phyloP scores from a whole-genome alignment of 2,329 filamentous ascomycete species.

The Aspergillus ochraceus region DNA sequence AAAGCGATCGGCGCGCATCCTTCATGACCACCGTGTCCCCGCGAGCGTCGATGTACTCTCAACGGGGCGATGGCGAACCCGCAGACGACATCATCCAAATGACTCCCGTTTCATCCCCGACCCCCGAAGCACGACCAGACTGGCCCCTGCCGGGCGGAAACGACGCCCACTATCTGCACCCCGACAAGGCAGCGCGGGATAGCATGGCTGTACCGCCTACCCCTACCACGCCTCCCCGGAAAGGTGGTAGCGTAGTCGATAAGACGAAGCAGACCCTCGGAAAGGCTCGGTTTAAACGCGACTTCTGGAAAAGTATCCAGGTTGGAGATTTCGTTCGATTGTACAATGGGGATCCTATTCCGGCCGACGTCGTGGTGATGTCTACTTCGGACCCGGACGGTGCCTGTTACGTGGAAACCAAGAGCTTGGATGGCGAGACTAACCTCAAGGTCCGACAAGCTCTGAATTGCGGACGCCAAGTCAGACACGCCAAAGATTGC shows the following conservation, averaged over 20 bases:
- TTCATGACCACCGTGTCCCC: conserved; percentile 61
- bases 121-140: conserved; percentile 54
- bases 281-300: conserved; percentile 83
- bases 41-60: conserved; percentile 57
- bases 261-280: conserved; percentile 63
- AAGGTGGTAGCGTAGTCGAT: conserved; percentile 72
- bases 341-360: conserved; percentile 94
- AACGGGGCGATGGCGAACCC: conserved; percentile 43
- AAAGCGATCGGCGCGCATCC: conserved; percentile 65
- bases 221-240: conserved; percentile 34
- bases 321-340: conserved; percentile 96
- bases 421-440: conserved; percentile 96
- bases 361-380: conserved; percentile 87
- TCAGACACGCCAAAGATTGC: conserved; percentile 89
- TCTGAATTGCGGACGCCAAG: conserved; percentile 75
- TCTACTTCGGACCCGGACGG: conserved; percentile 93
- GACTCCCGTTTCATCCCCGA: conserved; percentile 87
- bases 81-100: conserved; percentile 78
- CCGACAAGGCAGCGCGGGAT: conserved; percentile 29
- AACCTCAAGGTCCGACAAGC: conserved; percentile 95
- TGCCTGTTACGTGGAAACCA: conserved; percentile 96
- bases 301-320: conserved; percentile 91
- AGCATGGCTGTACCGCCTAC: conserved; percentile 26
- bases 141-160: conserved; percentile 37
- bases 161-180: conserved; percentile 33